Conservation (phyloP, 2,329 filamentous ascomycete species). For the Colletotrichum sp. region DNA sequence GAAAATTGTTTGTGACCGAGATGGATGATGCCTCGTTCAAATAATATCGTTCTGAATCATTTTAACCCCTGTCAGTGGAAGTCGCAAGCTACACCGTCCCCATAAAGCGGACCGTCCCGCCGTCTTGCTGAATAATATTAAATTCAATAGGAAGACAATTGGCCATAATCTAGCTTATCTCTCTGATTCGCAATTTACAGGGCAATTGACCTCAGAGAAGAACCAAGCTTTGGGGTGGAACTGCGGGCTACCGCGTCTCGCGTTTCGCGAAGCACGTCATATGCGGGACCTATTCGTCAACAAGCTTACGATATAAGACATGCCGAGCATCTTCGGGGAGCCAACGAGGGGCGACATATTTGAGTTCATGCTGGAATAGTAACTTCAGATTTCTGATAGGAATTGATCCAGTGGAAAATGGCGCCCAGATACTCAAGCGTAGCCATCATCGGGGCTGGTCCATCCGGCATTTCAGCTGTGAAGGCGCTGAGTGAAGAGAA, state of each 20-base stretch:
- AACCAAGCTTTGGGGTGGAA: neutral
- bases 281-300: neutral
- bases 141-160: neutral
- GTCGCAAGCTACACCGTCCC: neutral
- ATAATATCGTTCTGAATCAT: neutral
- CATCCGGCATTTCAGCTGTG: constrained; percentile 61
- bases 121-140: neutral
- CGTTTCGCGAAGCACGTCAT: neutral
- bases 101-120: neutral
- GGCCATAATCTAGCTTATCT: neutral
- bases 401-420: neutral
- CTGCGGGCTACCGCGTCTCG: neutral
- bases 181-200: neutral
- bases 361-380: too few relatives aligned
- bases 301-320: neutral
- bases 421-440: constrained; percentile 33
- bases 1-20: neutral
- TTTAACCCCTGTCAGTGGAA: neutral
- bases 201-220: neutral
- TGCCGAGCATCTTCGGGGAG: neutral
- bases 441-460: constrained; percentile 63
- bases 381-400: neutral
- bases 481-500: constrained; percentile 63
- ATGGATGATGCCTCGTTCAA: neutral
- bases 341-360: neutral